Evolutionary conservation across 768 basidiomycete species (phyloP).

Genomic region (Agaricus blazei): DNA sequence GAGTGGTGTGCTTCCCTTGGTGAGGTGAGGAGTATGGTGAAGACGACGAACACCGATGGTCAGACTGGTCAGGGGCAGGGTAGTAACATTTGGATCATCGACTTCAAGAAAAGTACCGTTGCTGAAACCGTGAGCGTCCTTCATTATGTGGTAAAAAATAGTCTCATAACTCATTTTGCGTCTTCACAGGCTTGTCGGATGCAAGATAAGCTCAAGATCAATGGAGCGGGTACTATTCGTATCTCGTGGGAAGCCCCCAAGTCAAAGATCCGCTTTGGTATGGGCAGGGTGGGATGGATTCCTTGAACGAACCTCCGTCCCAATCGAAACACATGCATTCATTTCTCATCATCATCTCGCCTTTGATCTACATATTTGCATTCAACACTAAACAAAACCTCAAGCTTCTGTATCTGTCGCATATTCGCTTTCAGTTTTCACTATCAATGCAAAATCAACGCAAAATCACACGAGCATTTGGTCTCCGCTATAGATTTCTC

Average conservation of each 20-base stretch:
- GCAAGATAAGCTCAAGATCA: constrained; percentile 32
- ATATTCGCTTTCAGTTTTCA: background rate
- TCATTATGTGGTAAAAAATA: no score
- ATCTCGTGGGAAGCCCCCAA: constrained; percentile 28
- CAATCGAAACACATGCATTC: background rate
- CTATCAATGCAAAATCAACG: background rate
- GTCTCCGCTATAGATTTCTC: background rate
- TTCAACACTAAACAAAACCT: background rate
- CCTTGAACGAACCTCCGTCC: background rate
- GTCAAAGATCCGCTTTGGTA: constrained; percentile 4
- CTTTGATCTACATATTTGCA: background rate
- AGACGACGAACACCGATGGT: constrained; percentile 7
- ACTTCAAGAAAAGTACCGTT: constrained; percentile 32
- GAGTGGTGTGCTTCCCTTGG: constrained; percentile 33
- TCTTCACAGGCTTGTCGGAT: constrained; percentile 30
- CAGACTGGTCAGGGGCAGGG: background rate
- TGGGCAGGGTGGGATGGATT: constrained; percentile 5
- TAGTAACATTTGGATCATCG: constrained; percentile 17
- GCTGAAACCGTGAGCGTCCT: constrained; percentile 29
- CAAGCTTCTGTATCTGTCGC: background rate
- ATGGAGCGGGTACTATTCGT: constrained; percentile 33
- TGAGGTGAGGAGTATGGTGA: constrained; percentile 24
- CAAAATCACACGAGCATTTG: background rate
- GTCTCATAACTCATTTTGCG: background rate
- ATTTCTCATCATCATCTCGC: background rate